phyloP scores from a whole-genome alignment of 1,284 basidiomycete genomes.

The Pseudozyma flocculosa region DNA sequence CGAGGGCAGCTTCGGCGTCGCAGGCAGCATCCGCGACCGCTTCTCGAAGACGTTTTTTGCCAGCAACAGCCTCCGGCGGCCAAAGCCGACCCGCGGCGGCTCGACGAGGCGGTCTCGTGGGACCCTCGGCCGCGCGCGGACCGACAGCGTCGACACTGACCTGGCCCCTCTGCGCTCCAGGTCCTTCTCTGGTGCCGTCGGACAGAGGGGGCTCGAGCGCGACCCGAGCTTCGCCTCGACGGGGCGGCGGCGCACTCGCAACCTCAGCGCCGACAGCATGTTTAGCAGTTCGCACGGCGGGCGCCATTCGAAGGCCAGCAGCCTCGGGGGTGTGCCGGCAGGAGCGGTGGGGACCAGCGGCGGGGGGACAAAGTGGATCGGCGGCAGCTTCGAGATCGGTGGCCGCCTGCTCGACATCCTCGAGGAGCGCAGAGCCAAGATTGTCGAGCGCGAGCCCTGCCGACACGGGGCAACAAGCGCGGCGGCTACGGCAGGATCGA shows the following conservation, averaged over 20 bases:
- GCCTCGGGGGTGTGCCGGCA: conserved; percentile 16
- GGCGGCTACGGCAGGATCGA: no score
- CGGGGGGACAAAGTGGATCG: conserved; percentile 54
- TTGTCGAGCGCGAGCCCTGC: no score
- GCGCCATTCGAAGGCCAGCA: background rate
- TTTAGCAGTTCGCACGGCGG: background rate
- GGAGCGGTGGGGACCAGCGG: conserved; percentile 47
- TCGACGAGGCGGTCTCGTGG: background rate
- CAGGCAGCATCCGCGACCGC: conserved; percentile 14
- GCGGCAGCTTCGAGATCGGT: conserved; percentile 50
- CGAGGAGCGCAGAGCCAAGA: conserved; percentile 19
- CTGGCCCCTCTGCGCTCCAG: background rate
- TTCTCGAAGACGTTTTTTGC: conserved; percentile 20
- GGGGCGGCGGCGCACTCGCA: background rate
- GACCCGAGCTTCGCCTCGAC: background rate
- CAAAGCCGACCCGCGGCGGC: background rate
- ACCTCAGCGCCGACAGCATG: background rate
- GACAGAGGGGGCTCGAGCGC: background rate
- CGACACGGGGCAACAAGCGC: no score
- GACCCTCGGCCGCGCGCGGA: background rate
- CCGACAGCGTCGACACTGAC: background rate
- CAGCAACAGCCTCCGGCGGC: conserved; percentile 12
- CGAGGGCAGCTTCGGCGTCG: conserved; percentile 42
- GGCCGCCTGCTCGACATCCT: conserved; percentile 42
- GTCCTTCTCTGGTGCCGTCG: no score